Percentiles rank a stretch among this genome's conserved stretches.
phyloP scores from a whole-genome alignment of 1,284 basidiomycete species.

The Cutaneotrichosporon cavernicola region DNA sequence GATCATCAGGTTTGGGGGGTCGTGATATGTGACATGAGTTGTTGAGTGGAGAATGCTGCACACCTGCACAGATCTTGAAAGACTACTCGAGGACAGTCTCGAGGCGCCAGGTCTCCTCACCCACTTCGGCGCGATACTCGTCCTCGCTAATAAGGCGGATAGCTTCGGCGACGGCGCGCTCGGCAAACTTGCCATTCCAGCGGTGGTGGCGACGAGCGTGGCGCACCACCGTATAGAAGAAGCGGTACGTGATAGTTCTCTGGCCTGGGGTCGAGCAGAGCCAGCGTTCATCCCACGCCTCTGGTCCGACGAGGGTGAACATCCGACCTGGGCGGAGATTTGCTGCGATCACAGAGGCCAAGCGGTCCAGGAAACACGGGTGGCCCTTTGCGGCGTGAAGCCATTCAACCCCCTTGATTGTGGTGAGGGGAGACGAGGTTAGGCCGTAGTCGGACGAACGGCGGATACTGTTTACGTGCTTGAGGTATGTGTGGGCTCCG shows the following conservation, averaged over 20 bases:
- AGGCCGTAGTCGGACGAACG: conserved; percentile 4
- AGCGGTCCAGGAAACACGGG: conserved; percentile 4
- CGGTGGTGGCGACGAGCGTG: background rate
- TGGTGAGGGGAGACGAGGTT: background rate
- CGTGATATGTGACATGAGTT: background rate
- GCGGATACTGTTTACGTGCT: background rate
- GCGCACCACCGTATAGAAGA: conserved; percentile 6
- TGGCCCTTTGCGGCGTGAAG: conserved; percentile 6
- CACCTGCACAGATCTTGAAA: no score
- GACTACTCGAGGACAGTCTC: conserved; percentile 5
- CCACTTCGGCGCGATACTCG: conserved; percentile 13
- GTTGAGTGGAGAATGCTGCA: no score
- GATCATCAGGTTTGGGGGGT: no score
- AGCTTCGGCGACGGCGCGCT: background rate
- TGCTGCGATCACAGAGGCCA: background rate
- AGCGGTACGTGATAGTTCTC: conserved; percentile 1
- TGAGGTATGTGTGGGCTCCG: conserved; percentile 2
- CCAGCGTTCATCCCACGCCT: conserved; percentile 7
- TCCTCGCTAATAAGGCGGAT: conserved; percentile 9
- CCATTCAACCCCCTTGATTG: conserved; percentile 1
- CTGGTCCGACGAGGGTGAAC: background rate
- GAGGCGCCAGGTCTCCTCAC: conserved; percentile 14
- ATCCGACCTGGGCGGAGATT: background rate
- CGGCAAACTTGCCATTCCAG: conserved; percentile 5
- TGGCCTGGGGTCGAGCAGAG: background rate